Evolutionary conservation across 2,329 filamentous ascomycete species (phyloP).

Genomic region (Mycosphaerella sp.): DNA sequence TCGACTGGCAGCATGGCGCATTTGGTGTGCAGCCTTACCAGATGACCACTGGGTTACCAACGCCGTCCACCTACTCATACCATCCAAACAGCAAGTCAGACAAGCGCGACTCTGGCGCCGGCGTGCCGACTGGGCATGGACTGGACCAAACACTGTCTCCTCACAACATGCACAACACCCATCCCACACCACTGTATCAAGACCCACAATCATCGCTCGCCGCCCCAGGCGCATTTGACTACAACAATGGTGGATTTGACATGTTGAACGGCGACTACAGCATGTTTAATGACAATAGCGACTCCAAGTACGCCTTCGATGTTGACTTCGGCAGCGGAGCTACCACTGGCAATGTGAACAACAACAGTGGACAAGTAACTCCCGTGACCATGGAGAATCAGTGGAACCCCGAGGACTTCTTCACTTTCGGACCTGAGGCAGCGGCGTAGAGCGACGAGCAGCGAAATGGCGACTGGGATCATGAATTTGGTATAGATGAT

Average conservation of each 20-base stretch:
- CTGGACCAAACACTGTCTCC: constrained; percentile 20
- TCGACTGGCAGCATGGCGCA: constrained; percentile 34
- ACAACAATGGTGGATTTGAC: constrained; percentile 13
- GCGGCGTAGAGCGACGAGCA: too few species aligned
- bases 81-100: constrained; percentile 27
- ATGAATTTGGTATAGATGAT: too few species aligned
- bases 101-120: constrained; percentile 8
- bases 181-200: neutral
- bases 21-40: constrained; percentile 15
- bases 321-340: constrained; percentile 11
- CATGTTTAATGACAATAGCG: constrained; percentile 5
- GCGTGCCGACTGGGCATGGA: constrained; percentile 10
- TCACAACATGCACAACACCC: constrained; percentile 11
- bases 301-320: constrained; percentile 14
- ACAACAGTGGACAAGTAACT: constrained; percentile 18
- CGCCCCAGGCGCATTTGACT: constrained; percentile 16
- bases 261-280: constrained; percentile 8
- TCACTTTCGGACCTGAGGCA: constrained; percentile 18
- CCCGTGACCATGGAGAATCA: constrained; percentile 13
- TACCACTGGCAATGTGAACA: neutral
- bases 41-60: constrained; percentile 15
- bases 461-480: too few species aligned
- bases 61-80: constrained; percentile 23
- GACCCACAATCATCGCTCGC: constrained; percentile 18
- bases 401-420: constrained; percentile 23